Conservation (phyloP, 169 alveolate genomes). For the Plasmodium gonderi region DNA sequence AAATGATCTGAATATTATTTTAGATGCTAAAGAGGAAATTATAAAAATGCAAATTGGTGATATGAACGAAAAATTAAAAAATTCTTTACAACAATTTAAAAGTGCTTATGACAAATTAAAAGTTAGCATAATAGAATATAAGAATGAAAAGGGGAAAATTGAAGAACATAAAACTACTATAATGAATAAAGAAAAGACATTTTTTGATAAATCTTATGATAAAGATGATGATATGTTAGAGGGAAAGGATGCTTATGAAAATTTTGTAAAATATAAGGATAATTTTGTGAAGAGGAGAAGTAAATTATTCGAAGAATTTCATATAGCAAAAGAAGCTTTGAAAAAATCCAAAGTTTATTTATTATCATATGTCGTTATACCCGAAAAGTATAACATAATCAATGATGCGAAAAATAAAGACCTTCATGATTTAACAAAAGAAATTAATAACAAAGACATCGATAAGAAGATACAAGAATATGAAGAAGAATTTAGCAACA, state of each 20-base stretch:
- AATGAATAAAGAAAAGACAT: not conserved
- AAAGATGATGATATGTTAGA: constrained; percentile 19
- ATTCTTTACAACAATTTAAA: not conserved
- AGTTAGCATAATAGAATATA: not conserved
- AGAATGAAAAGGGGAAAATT: not conserved
- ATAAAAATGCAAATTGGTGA: constrained; percentile 1
- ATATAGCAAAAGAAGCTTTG: constrained; percentile 2
- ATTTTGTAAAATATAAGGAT: not conserved
- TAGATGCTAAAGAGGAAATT: constrained; percentile 1
- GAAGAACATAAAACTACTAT: not conserved
- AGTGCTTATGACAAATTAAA: not conserved
- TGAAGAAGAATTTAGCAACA: not conserved
- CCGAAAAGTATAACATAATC: not conserved
- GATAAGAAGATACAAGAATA: not conserved
- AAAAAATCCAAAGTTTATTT: not conserved
- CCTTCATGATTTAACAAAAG: not conserved
- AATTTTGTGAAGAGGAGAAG: not conserved
- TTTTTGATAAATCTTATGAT: not conserved
- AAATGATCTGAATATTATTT: not conserved
- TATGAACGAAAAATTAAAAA: not conserved
- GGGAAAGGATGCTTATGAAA: not conserved
- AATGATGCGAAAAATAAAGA: not conserved
- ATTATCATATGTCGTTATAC: not conserved
- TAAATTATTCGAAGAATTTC: not conserved
- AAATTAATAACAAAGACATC: not conserved